Conservation (phyloP, 495 filamentous ascomycete genomes). For the Tuber borchii region DNA sequence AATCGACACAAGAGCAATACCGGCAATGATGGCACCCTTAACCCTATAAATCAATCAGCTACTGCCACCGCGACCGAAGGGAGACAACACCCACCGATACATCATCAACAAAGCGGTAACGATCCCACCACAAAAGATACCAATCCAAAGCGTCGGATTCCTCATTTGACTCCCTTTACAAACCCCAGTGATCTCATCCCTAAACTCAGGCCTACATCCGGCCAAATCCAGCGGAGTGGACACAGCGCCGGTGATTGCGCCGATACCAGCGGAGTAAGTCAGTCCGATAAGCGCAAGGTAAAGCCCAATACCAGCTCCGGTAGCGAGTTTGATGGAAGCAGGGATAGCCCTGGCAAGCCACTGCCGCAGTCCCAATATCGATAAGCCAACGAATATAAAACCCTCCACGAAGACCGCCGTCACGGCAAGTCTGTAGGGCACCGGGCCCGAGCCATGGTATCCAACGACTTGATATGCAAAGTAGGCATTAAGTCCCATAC, state of each 20-base stretch:
- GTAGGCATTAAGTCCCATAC: constrained; percentile 80
- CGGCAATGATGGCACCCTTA: constrained; percentile 72
- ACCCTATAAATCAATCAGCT: constrained; percentile 46
- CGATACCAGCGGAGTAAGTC: constrained; percentile 72
- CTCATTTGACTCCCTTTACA: constrained; percentile 57
- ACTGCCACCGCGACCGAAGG: not conserved
- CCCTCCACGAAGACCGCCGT: constrained; percentile 82
- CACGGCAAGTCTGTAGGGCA: constrained; percentile 63
- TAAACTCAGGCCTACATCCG: constrained; percentile 51
- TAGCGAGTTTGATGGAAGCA: constrained; percentile 73
- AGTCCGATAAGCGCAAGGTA: constrained; percentile 75
- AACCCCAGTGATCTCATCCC: constrained; percentile 30
- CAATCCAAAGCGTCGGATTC: constrained; percentile 71
- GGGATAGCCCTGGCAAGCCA: constrained; percentile 76
- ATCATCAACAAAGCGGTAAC: constrained; percentile 70
- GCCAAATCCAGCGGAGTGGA: constrained; percentile 61
- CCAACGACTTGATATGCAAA: constrained; percentile 79
- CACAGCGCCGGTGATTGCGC: constrained; percentile 56
- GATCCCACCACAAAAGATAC: constrained; percentile 74
- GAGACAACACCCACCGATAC: constrained; percentile 45
- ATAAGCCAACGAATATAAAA: constrained; percentile 50
- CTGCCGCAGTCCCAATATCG: constrained; percentile 68
- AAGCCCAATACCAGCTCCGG: constrained; percentile 71
- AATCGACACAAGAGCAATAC: constrained; percentile 73
- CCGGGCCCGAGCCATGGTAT: constrained; percentile 57